Percentiles rank a stretch among this genome's conserved stretches.
These are phyloP conservation scores for Chionographis japonica DNA, from an alignment of 106 monocot species.

Conservation along the genomic window DNA sequence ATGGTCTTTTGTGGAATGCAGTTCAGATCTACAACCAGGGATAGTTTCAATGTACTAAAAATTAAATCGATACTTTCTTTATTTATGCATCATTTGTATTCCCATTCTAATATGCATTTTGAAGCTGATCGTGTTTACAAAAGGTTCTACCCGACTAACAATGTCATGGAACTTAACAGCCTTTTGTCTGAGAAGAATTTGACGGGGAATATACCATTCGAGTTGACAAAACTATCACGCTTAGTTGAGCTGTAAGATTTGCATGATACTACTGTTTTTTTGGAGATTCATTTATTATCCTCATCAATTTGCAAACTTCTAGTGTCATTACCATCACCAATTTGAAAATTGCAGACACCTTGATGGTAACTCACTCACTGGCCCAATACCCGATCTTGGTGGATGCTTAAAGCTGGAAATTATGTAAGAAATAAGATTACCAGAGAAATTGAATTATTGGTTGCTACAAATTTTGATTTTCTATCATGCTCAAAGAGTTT, in stretches of 20 bases:
- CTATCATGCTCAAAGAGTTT: background rate
- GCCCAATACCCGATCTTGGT: constrained; percentile 34
- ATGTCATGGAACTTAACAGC: constrained; percentile 1
- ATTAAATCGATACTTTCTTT: background rate
- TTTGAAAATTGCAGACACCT: constrained; percentile 21
- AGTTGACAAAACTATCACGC: constrained; percentile 28
- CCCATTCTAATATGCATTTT: too few species aligned
- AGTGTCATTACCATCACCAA: too few species aligned
- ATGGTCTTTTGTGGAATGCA: constrained; percentile 48
- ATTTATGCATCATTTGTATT: too few species aligned
- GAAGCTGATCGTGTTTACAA: too few species aligned
- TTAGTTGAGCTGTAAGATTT: constrained; percentile 38
- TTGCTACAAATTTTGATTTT: background rate
- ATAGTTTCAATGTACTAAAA: constrained; percentile 33
- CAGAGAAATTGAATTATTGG: too few species aligned
- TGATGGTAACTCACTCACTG: constrained; percentile 29
- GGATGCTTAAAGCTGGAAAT: constrained; percentile 26
- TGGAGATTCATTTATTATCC: too few species aligned
- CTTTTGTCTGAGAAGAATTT: constrained; percentile 34
- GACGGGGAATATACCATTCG: constrained; percentile 33
- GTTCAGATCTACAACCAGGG: constrained; percentile 21
- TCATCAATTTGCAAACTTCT: too few species aligned
- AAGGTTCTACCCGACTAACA: too few species aligned
- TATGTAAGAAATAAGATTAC: constrained; percentile 21
- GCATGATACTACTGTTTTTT: too few species aligned